Percentiles rank a stretch among this genome's conserved stretches.
Conservation (phyloP, 208 protist genomes). For the Leishmania amazonensis region DNA sequence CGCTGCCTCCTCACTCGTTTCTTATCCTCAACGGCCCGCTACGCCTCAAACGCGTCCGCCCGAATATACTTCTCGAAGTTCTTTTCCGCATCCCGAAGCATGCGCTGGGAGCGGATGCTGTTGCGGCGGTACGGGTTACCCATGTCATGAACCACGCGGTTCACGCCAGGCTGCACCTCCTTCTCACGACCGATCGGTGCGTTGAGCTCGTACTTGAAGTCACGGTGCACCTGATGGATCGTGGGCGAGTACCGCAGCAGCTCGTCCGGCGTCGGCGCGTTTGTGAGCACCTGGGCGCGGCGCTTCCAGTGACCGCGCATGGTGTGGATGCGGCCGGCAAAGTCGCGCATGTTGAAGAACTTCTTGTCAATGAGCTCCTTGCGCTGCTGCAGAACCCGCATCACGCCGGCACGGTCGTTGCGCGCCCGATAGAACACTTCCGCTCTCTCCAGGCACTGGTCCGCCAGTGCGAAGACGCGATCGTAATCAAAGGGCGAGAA, state of each 20-base stretch:
- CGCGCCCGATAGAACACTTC: conserved; percentile 53
- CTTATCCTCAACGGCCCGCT: conserved; percentile 4
- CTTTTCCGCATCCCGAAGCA: conserved; percentile 78
- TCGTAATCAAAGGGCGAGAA: conserved; percentile 91
- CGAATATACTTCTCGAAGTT: conserved; percentile 83
- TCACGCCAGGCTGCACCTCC: conserved; percentile 83
- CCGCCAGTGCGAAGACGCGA: conserved; percentile 80
- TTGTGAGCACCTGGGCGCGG: conserved; percentile 68
- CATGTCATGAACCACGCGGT: conserved; percentile 78
- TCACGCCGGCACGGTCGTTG: conserved; percentile 50
- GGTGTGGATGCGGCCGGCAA: conserved; percentile 88
- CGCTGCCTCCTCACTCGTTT: neutral
- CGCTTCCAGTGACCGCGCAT: conserved; percentile 91
- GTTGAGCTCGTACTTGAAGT: conserved; percentile 88
- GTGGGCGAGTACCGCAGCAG: conserved; percentile 87
- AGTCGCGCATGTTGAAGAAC: conserved; percentile 92
- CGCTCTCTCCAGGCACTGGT: conserved; percentile 82
- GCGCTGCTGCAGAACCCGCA: conserved; percentile 77
- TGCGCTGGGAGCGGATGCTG: conserved; percentile 47
- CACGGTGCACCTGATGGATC: conserved; percentile 89
- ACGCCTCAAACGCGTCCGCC: conserved; percentile 56
- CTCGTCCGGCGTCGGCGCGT: conserved; percentile 88
- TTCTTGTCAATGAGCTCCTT: conserved; percentile 89
- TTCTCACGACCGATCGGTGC: conserved; percentile 84
- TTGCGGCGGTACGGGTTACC: conserved; percentile 81